Evolutionary conservation across 2,329 filamentous ascomycete species (phyloP), one percentile per base, ranked within the genome.

Genomic region (Colletotrichum siamense): DNA sequence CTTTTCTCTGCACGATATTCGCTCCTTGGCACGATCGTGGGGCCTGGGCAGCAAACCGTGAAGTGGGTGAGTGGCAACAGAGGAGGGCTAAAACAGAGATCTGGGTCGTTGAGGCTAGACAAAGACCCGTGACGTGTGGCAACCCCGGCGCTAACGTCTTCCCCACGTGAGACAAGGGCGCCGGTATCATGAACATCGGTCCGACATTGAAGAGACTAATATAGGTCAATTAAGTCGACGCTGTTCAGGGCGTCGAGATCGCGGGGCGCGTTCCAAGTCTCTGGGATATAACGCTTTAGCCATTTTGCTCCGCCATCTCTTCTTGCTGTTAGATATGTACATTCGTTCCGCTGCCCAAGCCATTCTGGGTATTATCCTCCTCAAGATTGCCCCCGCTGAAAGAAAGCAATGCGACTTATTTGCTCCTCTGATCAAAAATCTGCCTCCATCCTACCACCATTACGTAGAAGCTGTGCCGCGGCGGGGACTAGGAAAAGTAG

Each of bases 341-440:
- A 32, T 18, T 39, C 55, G 49, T 39, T 63, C 71, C 34, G 18
- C 62, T 39, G 49, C 65, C 28, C 34, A 59, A 63, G 69, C 63
- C 57, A 73, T 63, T 75, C 73, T 75, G 73, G 73, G 73, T 75
- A 75, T 75, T 75, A 28, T 71, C 67, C 67, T 74, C 67, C 59
- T 26, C 67, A 15, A 65, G 39, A 75, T 62, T 62, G 71, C 49
- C 26, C 18, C 24, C 32, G 36, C 52, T 22, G 30, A 62, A 63
- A 70, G n/a, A 63, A 63, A 49, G 63, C 24, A 52, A 70, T 8
- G n/a, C 55, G 30, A 30, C 63, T 39, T n/a, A 10, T 26, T 62
- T 62, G 24, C 32, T 64, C 13, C 69, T 18, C 22, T 30, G 16
- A 61, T 32, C 52, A 62, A 28, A 55, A 8, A 28, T 49, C 10